Evolutionary conservation across 495 filamentous ascomycete genomes (phyloP), one percentile per base, ranked within the genome.

Genomic region (Neurospora sp.): DNA sequence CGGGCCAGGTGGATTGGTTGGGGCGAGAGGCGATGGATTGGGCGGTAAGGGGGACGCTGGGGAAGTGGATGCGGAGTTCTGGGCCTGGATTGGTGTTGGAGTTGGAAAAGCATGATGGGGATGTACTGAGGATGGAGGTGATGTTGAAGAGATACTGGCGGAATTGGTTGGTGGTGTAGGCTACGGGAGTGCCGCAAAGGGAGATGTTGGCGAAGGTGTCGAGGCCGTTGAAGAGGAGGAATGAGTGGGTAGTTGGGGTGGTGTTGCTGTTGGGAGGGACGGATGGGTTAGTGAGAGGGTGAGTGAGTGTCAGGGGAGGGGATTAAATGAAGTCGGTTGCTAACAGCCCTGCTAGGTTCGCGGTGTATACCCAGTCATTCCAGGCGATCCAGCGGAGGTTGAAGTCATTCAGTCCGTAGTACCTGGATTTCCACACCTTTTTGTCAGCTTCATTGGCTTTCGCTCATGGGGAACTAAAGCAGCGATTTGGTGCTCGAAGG

Each of bases 131-230:
- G 10, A 85, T 80, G 31, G 84, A 76, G 2, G 90, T 88, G 6
- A 92, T 83, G 62, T 93, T 86, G 73, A 92, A 92, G n/a, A 85
- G 83, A 75, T 89, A 93, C 75, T 92, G 90, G 5, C 90, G 88
- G 74, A 92, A 93, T 78, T 93, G 90, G 74, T 92, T 93, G 77
- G 91, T 86, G 0, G 90, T 91, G 3, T 85, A 84, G 5, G 86
- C 91, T n/a, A 93, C 84, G 69, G 83, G 77, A 42, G 89, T 78
- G 0, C 85, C 87, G 78, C 91, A 93, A 46, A 92, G 82, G 23
- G 83, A 80, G 39, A 93, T 86, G 20, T 87, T 86, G 27, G 89
- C 83, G 75, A 91, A 92, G 0, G 90, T 92, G 72, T 92, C 90
- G 11, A 91, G 82, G 6, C 90, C 90, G 74, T 92, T 86, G 77